phyloP scores from a whole-genome alignment of 805 yeast genomes.

The Wickerhamomyces xylosicus region DNA sequence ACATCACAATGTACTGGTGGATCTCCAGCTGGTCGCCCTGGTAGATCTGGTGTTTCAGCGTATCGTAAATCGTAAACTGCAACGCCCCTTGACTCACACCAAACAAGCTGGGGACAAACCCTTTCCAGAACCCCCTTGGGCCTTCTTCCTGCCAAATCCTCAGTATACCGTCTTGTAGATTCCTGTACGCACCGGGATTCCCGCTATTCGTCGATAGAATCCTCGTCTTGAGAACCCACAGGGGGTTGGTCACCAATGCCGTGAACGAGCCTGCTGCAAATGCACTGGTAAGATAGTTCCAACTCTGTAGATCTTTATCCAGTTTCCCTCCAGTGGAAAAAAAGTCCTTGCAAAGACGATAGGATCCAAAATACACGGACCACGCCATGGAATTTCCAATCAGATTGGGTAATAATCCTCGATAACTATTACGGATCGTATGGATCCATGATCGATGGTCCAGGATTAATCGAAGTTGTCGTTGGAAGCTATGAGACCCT shows the following conservation, averaged over 20 bases:
- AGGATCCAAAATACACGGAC: slow-evolving; percentile 78
- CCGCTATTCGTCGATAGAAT: slow-evolving; percentile 31
- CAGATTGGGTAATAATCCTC: slow-evolving; percentile 40
- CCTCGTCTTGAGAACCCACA: slow-evolving; percentile 93
- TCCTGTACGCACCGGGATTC: slow-evolving; percentile 42
- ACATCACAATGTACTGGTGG: slow-evolving; percentile 50
- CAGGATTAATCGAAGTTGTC: slow-evolving; percentile 4
- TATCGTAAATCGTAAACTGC: slow-evolving; percentile 80
- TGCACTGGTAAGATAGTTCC: slow-evolving; percentile 43
- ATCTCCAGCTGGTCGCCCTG: slow-evolving; percentile 27
- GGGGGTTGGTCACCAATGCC: slow-evolving; percentile 75
- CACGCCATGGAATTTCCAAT: slow-evolving; percentile 82
- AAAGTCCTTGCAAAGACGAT: slow-evolving; percentile 46
- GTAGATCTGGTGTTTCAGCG: slow-evolving; percentile 39
- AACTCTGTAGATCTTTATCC: slow-evolving; percentile 29
- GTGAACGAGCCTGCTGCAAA: slow-evolving; percentile 69
- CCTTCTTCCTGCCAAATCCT: slow-evolving; percentile 48
- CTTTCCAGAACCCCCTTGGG: slow-evolving; percentile 54
- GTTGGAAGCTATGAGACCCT: slow-evolving; percentile 3
- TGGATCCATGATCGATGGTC: slow-evolving; percentile 6
- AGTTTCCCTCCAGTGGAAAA: slow-evolving; percentile 14
- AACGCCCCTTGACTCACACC: slow-evolving; percentile 86
- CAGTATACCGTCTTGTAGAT: slow-evolving; percentile 44
- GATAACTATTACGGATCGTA: slow-evolving; percentile 11
- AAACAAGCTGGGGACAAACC: slow-evolving; percentile 62